A percentile compares a stretch with the other conserved stretches of the same genome.
phyloP scores from a whole-genome alignment of 2,329 filamentous ascomycete species.

The Ilyonectria mors-panacis region DNA sequence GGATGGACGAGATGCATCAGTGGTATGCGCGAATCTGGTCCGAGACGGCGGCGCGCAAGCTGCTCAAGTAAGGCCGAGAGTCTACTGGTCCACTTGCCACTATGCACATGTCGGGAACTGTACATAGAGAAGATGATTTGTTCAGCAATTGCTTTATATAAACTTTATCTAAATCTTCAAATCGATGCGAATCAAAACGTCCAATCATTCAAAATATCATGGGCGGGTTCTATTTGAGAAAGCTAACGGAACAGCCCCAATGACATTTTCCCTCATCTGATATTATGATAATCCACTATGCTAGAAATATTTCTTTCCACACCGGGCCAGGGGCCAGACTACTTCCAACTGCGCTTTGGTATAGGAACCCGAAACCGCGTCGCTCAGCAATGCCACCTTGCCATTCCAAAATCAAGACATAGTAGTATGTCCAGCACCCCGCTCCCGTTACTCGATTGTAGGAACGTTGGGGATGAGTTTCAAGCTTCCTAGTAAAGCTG shows the following conservation, averaged over 20 bases:
- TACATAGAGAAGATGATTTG: not conserved
- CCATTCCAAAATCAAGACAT: conserved; percentile 27
- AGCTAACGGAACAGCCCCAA: too few species aligned
- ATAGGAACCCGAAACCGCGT: conserved; percentile 17
- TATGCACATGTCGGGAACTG: not conserved
- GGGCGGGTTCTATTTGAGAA: too few species aligned
- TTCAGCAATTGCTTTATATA: not conserved
- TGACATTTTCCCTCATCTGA: too few species aligned
- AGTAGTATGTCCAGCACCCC: not conserved
- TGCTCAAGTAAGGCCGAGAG: conserved; percentile 48
- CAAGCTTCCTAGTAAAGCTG: not conserved
- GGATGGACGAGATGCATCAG: conserved; percentile 52
- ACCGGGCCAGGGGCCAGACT: conserved; percentile 8
- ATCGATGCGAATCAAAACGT: not conserved
- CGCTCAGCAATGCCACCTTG: conserved; percentile 27
- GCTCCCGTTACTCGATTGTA: not conserved
- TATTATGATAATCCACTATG: too few species aligned
- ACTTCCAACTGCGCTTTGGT: not conserved
- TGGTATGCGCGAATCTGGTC: conserved; percentile 60
- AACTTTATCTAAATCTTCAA: not conserved
- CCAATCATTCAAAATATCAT: not conserved
- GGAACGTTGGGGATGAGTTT: not conserved
- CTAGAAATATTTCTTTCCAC: conserved; percentile 22
- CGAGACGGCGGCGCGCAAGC: conserved; percentile 56
- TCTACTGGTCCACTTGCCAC: not conserved